Evolutionary conservation across 441 rosid species (phyloP), one percentile per base, ranked within the genome.

Genomic region (Biscutella laevigata): DNA sequence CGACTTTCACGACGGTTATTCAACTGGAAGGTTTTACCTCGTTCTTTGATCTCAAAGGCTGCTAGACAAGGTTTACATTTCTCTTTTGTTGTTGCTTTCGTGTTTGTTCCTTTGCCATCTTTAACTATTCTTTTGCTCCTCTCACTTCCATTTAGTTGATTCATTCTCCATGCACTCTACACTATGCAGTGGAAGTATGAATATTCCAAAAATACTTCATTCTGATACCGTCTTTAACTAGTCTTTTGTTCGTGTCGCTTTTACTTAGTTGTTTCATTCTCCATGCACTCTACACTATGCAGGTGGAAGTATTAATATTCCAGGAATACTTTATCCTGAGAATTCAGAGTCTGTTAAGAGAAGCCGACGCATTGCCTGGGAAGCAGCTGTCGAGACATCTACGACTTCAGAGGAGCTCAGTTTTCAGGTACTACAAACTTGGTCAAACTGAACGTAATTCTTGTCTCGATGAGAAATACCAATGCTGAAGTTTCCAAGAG

Each of bases 361-460:
- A 78, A 86, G 77, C 78, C 82, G 77, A 68, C 73, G 59, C 60
- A 68, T 82, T 40, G 74, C 83, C 39, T 92, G 99, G 99, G 76
- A 66, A 66, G 96, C 96, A 68, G 92, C 89, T n/a, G 96, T 92
- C 62, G 99, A 84, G 58, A 78, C 91, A 58, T 86, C 95, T 58
- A 72, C 69, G 11, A 82, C 76, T 67, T 70, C 69, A 8, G 94
- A 86, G 63, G 96, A 83, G 71, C 92, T 92, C 34, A 95, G 95
- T 47, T 70, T 88, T 30, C 96, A 78, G 90, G 99, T 92, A 64
- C 38, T 28, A 28, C 38, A 30, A 37, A 51, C 4, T 43, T 42
- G 29, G 28, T 34, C 57, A 50, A 56, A 37, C 46, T 14, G 34
- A 59, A 20, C 22, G 13, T 65, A 42, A 42, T 36, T 51, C 16